These are phyloP conservation scores for Nymphaea colorata DNA, from an alignment of 164 flowering plant genomes.

Conservation along the genomic window DNA sequence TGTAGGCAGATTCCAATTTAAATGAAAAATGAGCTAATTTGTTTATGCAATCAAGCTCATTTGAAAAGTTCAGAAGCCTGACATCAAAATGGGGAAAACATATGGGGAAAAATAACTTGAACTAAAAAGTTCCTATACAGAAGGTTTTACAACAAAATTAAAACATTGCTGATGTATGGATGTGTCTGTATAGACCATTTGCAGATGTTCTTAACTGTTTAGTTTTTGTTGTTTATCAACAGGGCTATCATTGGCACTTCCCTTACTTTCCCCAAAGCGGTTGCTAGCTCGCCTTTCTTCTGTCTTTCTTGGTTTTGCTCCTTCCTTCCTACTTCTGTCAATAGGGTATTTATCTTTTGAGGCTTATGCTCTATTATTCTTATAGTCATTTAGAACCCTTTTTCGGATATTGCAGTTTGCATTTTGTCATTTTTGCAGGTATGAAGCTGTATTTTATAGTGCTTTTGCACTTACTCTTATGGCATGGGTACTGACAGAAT, in stretches of 20 bases:
- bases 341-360: slow-evolving; percentile 55
- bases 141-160: no score
- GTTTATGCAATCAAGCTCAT: no score
- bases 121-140: no score
- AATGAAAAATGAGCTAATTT: no score
- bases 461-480: slow-evolving; percentile 72
- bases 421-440: slow-evolving; percentile 33
- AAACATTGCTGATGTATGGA: no score
- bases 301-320: slow-evolving; percentile 93
- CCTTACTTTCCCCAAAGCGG: slow-evolving; percentile 59
- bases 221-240: slow-evolving; percentile 5
- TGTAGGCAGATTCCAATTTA: no score
- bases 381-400: background rate
- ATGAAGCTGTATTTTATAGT: slow-evolving; percentile 88
- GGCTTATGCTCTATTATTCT: background rate
- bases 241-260: slow-evolving; percentile 77
- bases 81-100: no score
- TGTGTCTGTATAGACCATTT: no score
- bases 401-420: background rate
- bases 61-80: no score
- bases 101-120: no score
- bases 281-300: slow-evolving; percentile 72
- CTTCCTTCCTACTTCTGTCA: slow-evolving; percentile 79
- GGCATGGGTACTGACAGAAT: slow-evolving; percentile 86
- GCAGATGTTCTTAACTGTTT: background rate